Evolutionary conservation across 1,284 basidiomycete genomes (phyloP).

Genomic region (Puccinia horiana): DNA sequence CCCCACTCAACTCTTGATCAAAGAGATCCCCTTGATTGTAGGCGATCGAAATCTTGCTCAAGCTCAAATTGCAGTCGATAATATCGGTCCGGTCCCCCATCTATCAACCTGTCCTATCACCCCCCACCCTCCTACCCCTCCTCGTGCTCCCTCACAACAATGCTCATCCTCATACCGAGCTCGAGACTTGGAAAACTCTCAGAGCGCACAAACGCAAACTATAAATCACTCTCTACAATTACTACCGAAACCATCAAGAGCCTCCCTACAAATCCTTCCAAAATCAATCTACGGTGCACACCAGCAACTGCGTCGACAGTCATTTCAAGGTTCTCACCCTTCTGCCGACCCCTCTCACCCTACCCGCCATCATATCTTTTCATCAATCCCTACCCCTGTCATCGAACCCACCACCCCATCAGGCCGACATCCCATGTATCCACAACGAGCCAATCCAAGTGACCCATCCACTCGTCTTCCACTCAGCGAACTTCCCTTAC

Average conservation of each 20-base stretch:
- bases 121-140: background rate
- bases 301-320: background rate
- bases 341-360: background rate
- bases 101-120: background rate
- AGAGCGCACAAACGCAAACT: background rate
- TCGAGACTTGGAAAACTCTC: background rate
- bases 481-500: background rate
- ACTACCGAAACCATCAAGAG: background rate
- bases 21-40: slow-evolving; percentile 6
- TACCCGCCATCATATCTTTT: background rate
- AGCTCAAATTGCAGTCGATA: background rate
- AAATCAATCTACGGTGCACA: too few species aligned
- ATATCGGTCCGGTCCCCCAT: slow-evolving; percentile 19
- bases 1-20: slow-evolving; percentile 5
- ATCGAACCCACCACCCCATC: background rate
- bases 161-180: background rate
- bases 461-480: background rate
- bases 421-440: too few species aligned
- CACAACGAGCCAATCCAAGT: background rate
- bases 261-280: background rate
- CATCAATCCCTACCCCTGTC: background rate
- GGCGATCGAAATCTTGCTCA: slow-evolving; percentile 2
- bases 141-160: background rate
- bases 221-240: background rate
- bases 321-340: background rate